Conservation (phyloP, 2,329 filamentous ascomycete species). For the Coccinonectria pachysandricola region DNA sequence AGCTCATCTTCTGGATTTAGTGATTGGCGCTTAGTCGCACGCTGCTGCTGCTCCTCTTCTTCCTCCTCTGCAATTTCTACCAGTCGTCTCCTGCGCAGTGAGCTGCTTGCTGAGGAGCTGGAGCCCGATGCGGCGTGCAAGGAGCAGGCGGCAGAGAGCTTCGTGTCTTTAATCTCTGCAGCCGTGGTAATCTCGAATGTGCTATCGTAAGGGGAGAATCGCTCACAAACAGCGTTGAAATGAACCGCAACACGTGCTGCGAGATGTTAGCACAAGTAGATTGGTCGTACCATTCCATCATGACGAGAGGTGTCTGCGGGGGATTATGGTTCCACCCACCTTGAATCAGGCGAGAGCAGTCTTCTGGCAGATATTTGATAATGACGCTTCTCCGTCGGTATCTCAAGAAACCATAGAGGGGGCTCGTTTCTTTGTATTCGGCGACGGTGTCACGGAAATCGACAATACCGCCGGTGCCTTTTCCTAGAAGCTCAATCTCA, state of each 20-base stretch:
- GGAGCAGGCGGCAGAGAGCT: constrained; percentile 79
- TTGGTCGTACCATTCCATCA: not conserved
- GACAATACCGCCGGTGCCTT: constrained; percentile 70
- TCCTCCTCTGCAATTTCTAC: constrained; percentile 93
- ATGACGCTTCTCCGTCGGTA: constrained; percentile 85
- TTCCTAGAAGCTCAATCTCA: constrained; percentile 67
- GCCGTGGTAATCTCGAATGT: constrained; percentile 65
- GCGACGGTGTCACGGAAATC: constrained; percentile 74
- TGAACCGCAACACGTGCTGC: constrained; percentile 72
- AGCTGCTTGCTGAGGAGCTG: constrained; percentile 74
- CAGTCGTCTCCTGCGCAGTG: constrained; percentile 63
- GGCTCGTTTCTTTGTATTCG: constrained; percentile 72
- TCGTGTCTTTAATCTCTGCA: constrained; percentile 76
- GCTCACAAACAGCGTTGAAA: constrained; percentile 56
- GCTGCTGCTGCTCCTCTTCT: constrained; percentile 58
- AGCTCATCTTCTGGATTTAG: constrained; percentile 35
- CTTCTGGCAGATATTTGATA: constrained; percentile 85
- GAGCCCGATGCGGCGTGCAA: constrained; percentile 81
- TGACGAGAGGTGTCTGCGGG: not conserved
- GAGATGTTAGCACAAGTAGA: constrained; percentile 1
- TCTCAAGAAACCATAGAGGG: constrained; percentile 82
- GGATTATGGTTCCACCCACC: constrained; percentile 44
- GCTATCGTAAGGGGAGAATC: constrained; percentile 78
- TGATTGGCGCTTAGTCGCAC: constrained; percentile 48
- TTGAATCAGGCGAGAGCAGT: constrained; percentile 83